Evolutionary conservation across 1,139 yeast genomes (phyloP), one percentile per base, ranked within the genome.

Genomic region (Geotrichum klebahnii): DNA sequence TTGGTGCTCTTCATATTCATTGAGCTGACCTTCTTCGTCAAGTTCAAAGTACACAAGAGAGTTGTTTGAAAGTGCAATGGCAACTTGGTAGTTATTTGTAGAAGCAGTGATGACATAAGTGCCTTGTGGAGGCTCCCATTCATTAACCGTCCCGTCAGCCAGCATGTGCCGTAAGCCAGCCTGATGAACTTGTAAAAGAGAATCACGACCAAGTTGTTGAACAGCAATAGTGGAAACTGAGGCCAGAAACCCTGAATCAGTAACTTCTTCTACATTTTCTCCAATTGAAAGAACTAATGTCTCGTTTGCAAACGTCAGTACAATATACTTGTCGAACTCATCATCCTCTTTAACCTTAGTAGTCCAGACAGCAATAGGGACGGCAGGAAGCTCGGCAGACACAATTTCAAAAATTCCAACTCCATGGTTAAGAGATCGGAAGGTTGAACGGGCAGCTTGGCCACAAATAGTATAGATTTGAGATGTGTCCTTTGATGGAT

Each of bases 91-190:
- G 36, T 75, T 72, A 34, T 87, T 87, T 2, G 84, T 69, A 1
- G 87, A 66, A 0, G 90, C 84, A 24, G 72, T 69, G 0, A 77
- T 61, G 37, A 92, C 75, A 28, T 77, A 71, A 14, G 84, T 79
- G 5, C 95, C 95, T 0, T 84, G 82, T 0, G 96, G 95, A 1
- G 96, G 88, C 37, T 69, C 73, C 98, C 98, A 92, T 56, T 85
- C 85, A 5, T 79, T 72, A 3, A 67, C 60, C 33, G 67, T 69
- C 3, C 59, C 53, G 48, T 63, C 61, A 28, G 72, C 71, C 3
- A 70, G 66, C 2, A 89, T 72, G 59, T 85, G 90, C 16, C 83
- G 73, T 26, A 92, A 71, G n/a, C 94, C 96, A 55, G 79, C 75
- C 0, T 80, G 60, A 62, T 86, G 84, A 1, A 90, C 75, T 63